Conservation (phyloP, 2,329 filamentous ascomycete genomes). For the Arachnomyces sp. region DNA sequence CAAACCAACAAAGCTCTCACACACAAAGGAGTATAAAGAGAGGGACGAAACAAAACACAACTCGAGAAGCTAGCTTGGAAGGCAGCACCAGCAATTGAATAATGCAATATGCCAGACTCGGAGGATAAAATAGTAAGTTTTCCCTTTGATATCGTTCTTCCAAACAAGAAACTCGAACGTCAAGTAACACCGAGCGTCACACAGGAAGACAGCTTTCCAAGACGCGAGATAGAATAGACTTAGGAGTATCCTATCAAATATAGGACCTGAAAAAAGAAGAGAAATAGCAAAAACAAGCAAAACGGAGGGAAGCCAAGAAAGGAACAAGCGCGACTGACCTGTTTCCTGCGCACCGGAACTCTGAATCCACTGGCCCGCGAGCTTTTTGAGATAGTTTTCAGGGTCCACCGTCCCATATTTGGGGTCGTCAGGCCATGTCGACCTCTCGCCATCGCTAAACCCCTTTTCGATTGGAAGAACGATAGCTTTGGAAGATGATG, state of each 20-base stretch:
- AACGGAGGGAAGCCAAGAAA: background rate
- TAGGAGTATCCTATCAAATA: background rate
- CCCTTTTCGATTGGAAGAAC: constrained; percentile 26
- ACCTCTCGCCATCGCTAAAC: constrained; percentile 32
- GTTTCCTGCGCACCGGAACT: constrained; percentile 29
- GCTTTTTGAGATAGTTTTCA: constrained; percentile 39
- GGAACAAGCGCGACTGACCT: constrained; percentile 22
- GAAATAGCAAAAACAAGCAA: constrained; percentile 3
- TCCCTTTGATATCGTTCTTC: no score
- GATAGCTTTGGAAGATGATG: constrained; percentile 10
- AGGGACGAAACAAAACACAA: background rate
- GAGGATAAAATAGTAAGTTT: no score
- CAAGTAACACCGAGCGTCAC: background rate
- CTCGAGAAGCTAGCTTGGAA: background rate
- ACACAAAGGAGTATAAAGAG: background rate
- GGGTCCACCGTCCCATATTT: constrained; percentile 32
- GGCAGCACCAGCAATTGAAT: no score
- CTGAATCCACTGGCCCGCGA: constrained; percentile 44
- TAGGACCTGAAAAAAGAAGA: constrained; percentile 1
- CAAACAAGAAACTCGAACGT: no score
- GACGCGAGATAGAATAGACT: background rate
- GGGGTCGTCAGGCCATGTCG: constrained; percentile 30
- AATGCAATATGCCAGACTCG: no score
- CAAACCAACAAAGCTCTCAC: background rate
- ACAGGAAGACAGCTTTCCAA: background rate